phyloP scores from a whole-genome alignment of 257 asterid species.

The Capsicum pubescens region DNA sequence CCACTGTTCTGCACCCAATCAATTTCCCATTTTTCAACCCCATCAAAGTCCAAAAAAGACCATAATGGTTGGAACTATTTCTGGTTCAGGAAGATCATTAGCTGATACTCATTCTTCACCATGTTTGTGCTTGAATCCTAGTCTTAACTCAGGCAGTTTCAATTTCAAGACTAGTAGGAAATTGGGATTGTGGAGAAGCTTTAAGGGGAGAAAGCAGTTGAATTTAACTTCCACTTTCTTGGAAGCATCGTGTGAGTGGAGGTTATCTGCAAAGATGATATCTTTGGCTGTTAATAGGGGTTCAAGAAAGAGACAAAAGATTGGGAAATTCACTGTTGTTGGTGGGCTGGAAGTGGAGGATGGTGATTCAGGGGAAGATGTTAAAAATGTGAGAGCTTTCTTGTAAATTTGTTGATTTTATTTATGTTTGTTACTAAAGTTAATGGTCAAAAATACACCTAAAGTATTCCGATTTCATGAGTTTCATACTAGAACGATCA shows the following conservation, averaged over 20 bases:
- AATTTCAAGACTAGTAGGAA: slow-evolving; percentile 31
- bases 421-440: neutral
- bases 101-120: slow-evolving; percentile 44
- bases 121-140: slow-evolving; percentile 47
- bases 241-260: slow-evolving; percentile 41
- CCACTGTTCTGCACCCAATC: neutral
- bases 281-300: slow-evolving; percentile 35
- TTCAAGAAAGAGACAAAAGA: slow-evolving; percentile 47
- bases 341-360: slow-evolving; percentile 64
- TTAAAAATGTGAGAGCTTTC: slow-evolving; percentile 49
- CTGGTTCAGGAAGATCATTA: slow-evolving; percentile 35
- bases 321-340: slow-evolving; percentile 42
- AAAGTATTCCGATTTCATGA: too few relatives aligned
- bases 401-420: neutral
- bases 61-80: slow-evolving; percentile 50
- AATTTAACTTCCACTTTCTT: slow-evolving; percentile 52
- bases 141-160: slow-evolving; percentile 38
- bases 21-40: neutral
- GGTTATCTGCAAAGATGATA: slow-evolving; percentile 38
- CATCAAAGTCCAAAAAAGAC: too few relatives aligned
- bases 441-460: too few relatives aligned
- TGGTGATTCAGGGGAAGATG: slow-evolving; percentile 67
- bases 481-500: too few relatives aligned
- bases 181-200: slow-evolving; percentile 30
- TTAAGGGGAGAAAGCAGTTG: slow-evolving; percentile 39